Base-by-base conservation (phyloP, 768 basidiomycete species). In the Calocybe cyanea region DNA sequence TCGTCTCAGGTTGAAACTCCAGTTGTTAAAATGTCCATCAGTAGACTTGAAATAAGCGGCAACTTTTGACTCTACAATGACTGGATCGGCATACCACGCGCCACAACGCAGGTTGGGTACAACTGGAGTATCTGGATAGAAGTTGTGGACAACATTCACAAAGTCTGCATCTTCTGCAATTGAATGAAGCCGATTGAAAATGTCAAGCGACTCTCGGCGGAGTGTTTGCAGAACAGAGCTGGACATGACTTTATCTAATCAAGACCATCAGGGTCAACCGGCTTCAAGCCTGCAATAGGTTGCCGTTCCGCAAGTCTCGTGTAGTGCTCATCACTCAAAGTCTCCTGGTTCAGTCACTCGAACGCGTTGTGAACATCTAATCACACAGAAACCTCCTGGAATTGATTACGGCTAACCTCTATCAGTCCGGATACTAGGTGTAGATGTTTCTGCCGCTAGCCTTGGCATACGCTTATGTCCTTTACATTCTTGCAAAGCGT, bases 41-140 rank as follows among this genome's bases (percentile, higher is more conserved):
- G 89, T 93, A 0, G 91, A 92, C 58, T 95, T 95, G 76, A 89
- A 97, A 69, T 92, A 97, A 13, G 82, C 90, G 10, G 75, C 71
- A 4, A 66, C 52, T 32, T 65, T 49, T 17, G 61, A 63, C 6
- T n/a, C n/a, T 7, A 69, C 59, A 45, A 83, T 75, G 6, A 55
- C 48, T 15, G 92, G 88, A 55, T 92, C 75, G 5, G 85, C 80
- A 62, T 96, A 97, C 94, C 94, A 98, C 6, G 85, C 85, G 3
- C 95, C 95, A 57, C 93, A 96, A 18, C 95, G 80, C 57, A 93
- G 76, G 61, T 98, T 98, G 2, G 95, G 92, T 88, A 58, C 28
- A 8, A 43, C 14, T 2, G 48, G 80, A 13, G 84, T 60, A 18
- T 71, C 57, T 4, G 65, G 56, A 43, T 72, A 73, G 31, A 48